Evolutionary conservation across 169 alveolate genomes (phyloP), one percentile per base, ranked within the genome.

Genomic region (Cryptosporidium canis): DNA sequence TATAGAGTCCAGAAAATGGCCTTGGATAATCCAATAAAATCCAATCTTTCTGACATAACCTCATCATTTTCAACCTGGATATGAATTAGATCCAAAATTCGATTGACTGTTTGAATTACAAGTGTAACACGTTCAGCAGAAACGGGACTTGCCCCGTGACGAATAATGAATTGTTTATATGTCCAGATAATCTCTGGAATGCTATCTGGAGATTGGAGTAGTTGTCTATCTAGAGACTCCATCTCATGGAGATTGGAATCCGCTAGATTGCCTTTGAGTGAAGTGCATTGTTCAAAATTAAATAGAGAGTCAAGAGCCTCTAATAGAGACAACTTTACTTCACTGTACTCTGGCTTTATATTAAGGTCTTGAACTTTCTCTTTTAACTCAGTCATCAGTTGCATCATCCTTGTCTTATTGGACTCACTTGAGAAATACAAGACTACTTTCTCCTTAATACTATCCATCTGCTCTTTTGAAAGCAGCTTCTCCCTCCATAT

Each of bases 301-400:
- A 70, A 48, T 31, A 70, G 18, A 0, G 84, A 70, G 14, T 55
- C 53, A 1, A 70, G 47, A 47, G 84, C 84, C 64, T 70, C 84
- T 7, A 55, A 1, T 1, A 55, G 18, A 48, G 24, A 21, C 4
- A 48, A 47, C 45, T 70, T 70, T 48, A 70, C 47, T 31, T 5
- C 37, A 11, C 29, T 39, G 18, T 9, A 31, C 3, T 70, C 84
- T n/a, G 18, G 2, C 2, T 21, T 18, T 14, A 51, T 5, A 47
- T n/a, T 29, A 18, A 70, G 53, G 29, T 27, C n/a, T 4, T 48
- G 29, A n/a, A 51, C 45, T 1, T 29, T 48, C 5, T 7, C 21
- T 7, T 47, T 31, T 51, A 70, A 3, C 29, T 51, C 43, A 29
- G 66, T 14, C 0, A 47, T 8, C n/a, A 70, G 16, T 37, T 45